These are phyloP conservation scores for Inga laurina DNA, from an alignment of 306 rosid species.

Conservation along the genomic window DNA sequence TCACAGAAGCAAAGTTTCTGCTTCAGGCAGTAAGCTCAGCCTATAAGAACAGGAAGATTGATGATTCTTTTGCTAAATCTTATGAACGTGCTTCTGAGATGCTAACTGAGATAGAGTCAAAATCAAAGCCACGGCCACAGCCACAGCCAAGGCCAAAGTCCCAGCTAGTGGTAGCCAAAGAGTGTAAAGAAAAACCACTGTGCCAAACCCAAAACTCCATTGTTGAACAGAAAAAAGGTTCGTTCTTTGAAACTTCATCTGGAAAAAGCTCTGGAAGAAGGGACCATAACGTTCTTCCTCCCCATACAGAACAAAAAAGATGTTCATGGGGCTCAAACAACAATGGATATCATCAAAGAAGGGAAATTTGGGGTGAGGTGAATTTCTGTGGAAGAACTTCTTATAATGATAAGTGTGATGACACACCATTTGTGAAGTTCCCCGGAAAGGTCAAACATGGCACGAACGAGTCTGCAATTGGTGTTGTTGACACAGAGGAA, in stretches of 20 bases:
- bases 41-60: slow-evolving; percentile 66
- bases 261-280: slow-evolving; percentile 39
- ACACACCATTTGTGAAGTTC: slow-evolving; percentile 16
- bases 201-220: slow-evolving; percentile 13
- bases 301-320: slow-evolving; percentile 56
- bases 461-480: slow-evolving; percentile 14
- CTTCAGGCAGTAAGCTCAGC: slow-evolving; percentile 72
- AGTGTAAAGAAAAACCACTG: not conserved
- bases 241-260: slow-evolving; percentile 12
- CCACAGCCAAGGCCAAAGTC: slow-evolving; percentile 6
- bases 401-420: slow-evolving; percentile 26
- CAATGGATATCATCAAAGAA: slow-evolving; percentile 41
- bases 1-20: slow-evolving; percentile 75
- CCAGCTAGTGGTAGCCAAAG: not conserved
- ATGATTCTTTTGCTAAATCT: slow-evolving; percentile 76
- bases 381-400: slow-evolving; percentile 37
- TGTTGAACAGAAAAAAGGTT: slow-evolving; percentile 36
- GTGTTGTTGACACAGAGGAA: not conserved
- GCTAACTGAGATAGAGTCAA: slow-evolving; percentile 49
- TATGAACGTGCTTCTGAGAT: slow-evolving; percentile 72
- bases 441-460: slow-evolving; percentile 35
- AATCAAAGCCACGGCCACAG: not conserved
- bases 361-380: slow-evolving; percentile 45
- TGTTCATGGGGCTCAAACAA: slow-evolving; percentile 54
- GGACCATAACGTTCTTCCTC: slow-evolving; percentile 30